These are phyloP conservation scores for Kwoniella mangroviensis DNA, from an alignment of 768 basidiomycete species.

Conservation along the genomic window DNA sequence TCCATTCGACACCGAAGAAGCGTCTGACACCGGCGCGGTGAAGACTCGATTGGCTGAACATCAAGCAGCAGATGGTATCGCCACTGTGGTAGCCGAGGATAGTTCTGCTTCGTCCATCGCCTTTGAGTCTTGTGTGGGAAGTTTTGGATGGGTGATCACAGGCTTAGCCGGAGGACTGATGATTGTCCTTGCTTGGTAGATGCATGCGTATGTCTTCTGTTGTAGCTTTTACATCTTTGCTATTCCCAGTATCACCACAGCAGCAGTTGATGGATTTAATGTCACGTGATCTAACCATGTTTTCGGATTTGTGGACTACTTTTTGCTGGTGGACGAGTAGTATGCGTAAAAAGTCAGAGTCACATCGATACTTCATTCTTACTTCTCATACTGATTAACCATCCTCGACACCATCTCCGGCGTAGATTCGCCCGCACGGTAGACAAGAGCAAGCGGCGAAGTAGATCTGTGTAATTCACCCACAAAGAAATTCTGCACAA, in stretches of 20 bases:
- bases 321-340: not conserved
- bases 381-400: not conserved
- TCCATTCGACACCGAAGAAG: not conserved
- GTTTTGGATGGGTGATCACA: not conserved
- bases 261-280: not conserved
- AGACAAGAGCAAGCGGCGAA: not conserved
- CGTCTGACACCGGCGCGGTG: not conserved
- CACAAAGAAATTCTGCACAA: not conserved
- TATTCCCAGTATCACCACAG: not conserved
- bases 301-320: constrained; percentile 7
- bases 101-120: not conserved
- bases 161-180: not conserved
- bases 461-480: not conserved
- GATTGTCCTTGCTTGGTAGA: not conserved
- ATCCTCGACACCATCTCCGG: too few relatives aligned
- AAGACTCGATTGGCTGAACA: not conserved
- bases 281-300: constrained; percentile 9
- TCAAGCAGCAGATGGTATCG: not conserved
- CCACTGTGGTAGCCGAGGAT: constrained; percentile 1
- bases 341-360: not conserved
- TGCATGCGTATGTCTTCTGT: not conserved
- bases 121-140: not conserved
- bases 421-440: too few relatives aligned
- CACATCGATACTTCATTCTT: not conserved
- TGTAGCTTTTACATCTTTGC: too few relatives aligned